Evolutionary conservation across 2,329 filamentous ascomycete species (phyloP).

Genomic region (Curvularia lunata): DNA sequence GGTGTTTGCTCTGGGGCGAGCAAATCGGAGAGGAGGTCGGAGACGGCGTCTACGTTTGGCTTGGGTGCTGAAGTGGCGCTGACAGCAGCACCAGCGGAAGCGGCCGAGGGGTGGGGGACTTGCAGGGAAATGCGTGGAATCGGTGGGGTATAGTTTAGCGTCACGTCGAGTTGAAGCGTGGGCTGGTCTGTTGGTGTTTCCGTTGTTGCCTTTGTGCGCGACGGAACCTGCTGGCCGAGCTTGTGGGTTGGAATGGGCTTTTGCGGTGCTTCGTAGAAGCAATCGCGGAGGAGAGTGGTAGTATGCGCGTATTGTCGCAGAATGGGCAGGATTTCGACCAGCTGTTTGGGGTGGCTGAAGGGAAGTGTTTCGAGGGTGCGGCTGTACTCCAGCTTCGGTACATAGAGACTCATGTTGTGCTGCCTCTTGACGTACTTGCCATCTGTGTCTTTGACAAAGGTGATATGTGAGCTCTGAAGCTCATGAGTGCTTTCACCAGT

Average conservation of each 20-base stretch:
- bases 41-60: conserved; percentile 13
- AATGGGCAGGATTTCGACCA: conserved; percentile 73
- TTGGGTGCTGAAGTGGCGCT: background rate
- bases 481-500: conserved; percentile 53
- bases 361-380: conserved; percentile 70
- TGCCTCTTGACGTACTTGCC: conserved; percentile 34
- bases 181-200: background rate
- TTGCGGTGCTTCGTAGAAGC: conserved; percentile 55
- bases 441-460: conserved; percentile 34
- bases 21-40: conserved; percentile 25
- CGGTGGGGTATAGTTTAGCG: conserved; percentile 41
- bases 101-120: conserved; percentile 36
- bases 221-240: conserved; percentile 16
- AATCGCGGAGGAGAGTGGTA: conserved; percentile 67
- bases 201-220: conserved; percentile 2
- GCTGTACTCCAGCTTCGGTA: conserved; percentile 76
- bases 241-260: conserved; percentile 30
- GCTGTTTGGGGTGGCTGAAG: conserved; percentile 78
- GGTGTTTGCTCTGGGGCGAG: conserved; percentile 19
- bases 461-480: conserved; percentile 57
- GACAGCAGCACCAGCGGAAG: background rate
- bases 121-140: conserved; percentile 41
- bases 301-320: conserved; percentile 78
- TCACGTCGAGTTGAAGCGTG: conserved; percentile 38
- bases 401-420: conserved; percentile 67